Conservation (phyloP, 768 basidiomycete genomes). For the Amanita pallidorosea region DNA sequence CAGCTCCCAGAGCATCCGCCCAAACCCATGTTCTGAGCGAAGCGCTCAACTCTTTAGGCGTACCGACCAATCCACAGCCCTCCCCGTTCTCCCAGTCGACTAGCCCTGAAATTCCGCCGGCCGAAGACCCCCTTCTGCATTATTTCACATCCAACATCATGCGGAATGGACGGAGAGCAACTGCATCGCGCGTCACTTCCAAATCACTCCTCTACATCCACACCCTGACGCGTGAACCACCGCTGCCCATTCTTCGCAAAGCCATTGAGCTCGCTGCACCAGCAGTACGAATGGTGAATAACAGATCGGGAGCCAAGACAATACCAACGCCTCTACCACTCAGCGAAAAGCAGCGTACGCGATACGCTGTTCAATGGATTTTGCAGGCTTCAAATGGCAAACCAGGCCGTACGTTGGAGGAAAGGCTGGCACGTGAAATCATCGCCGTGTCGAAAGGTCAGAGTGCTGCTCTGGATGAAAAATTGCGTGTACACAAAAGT, state of each 20-base stretch:
- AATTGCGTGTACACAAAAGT: conserved; percentile 50
- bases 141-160: conserved; percentile 56
- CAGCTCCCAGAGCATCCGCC: background rate
- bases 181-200: conserved; percentile 44
- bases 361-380: conserved; percentile 63
- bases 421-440: conserved; percentile 72
- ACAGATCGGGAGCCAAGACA: conserved; percentile 56
- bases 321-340: conserved; percentile 59
- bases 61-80: background rate
- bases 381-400: conserved; percentile 48
- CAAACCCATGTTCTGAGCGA: background rate
- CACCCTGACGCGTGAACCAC: conserved; percentile 64
- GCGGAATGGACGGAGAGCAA: conserved; percentile 52
- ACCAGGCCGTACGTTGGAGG: conserved; percentile 46
- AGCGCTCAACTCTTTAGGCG: background rate
- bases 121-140: conserved; percentile 62
- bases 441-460: conserved; percentile 58
- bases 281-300: conserved; percentile 48
- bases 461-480: conserved; percentile 47
- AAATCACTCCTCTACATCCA: conserved; percentile 64
- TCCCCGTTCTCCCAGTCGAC: background rate
- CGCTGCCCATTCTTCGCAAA: conserved; percentile 67
- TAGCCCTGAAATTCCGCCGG: conserved; percentile 55
- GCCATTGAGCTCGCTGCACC: conserved; percentile 66
- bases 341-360: conserved; percentile 70